Evolutionary conservation across 1,139 yeast species (phyloP).

Genomic region (Sugiyamaella xylanicola): DNA sequence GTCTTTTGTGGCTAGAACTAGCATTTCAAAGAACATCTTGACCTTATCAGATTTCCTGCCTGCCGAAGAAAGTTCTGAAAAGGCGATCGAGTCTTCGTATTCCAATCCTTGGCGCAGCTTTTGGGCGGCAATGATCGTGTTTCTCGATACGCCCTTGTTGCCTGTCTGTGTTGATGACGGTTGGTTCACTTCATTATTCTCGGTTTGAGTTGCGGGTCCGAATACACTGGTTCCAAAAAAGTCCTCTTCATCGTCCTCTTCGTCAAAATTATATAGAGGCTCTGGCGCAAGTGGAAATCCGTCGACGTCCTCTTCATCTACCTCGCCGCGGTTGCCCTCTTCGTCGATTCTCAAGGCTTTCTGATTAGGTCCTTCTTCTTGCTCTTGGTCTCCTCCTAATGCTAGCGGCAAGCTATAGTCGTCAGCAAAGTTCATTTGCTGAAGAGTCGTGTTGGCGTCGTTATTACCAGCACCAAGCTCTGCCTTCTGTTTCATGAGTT

Average conservation of each 20-base stretch:
- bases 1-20: conserved; percentile 80
- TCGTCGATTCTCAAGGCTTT: conserved; percentile 14
- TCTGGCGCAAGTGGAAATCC: not conserved
- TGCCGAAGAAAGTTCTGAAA: conserved; percentile 27
- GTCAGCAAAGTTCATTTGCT: conserved; percentile 11
- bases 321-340: conserved; percentile 12
- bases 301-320: not conserved
- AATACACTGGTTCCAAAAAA: conserved; percentile 11
- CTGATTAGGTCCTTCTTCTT: conserved; percentile 8
- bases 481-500: conserved; percentile 35
- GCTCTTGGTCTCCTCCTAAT: conserved; percentile 21
- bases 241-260: conserved; percentile 19
- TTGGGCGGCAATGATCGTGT: conserved; percentile 60
- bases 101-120: conserved; percentile 49
- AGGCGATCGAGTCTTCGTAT: conserved; percentile 21
- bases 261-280: conserved; percentile 3
- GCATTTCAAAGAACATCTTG: conserved; percentile 75
- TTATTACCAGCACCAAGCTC: conserved; percentile 4
- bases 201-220: conserved; percentile 12
- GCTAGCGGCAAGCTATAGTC: conserved; percentile 24
- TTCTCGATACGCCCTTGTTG: conserved; percentile 43
- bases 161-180: conserved; percentile 9
- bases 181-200: not conserved
- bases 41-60: conserved; percentile 33
- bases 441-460: conserved; percentile 9